These are phyloP conservation scores for Umbelopsis vinacea DNA, from an alignment of 192 early-diverging fungal genomes.

Conservation along the genomic window DNA sequence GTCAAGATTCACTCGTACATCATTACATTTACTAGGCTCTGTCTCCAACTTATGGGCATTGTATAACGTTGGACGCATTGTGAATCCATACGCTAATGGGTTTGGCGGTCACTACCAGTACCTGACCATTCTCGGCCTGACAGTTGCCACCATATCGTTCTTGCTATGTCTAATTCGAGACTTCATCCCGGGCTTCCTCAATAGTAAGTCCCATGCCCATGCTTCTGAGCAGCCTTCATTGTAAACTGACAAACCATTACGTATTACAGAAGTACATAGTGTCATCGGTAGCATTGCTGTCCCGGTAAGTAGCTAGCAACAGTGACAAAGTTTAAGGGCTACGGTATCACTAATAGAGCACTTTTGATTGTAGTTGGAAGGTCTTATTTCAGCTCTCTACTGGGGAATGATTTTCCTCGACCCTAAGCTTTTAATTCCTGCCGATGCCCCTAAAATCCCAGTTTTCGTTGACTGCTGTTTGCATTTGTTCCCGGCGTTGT, in stretches of 20 bases:
- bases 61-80: not conserved
- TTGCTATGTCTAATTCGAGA: slow-evolving; percentile 28
- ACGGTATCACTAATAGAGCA: not conserved
- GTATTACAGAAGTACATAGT: slow-evolving; percentile 13
- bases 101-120: slow-evolving; percentile 45
- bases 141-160: slow-evolving; percentile 30
- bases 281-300: slow-evolving; percentile 29
- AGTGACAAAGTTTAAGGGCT: not conserved
- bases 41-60: slow-evolving; percentile 7
- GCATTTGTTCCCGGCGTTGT: slow-evolving; percentile 35
- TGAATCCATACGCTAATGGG: slow-evolving; percentile 28
- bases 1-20: slow-evolving; percentile 7
- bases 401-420: slow-evolving; percentile 36
- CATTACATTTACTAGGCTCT: slow-evolving; percentile 11
- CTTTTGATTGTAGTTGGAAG: slow-evolving; percentile 29
- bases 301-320: slow-evolving; percentile 26
- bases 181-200: slow-evolving; percentile 27
- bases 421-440: slow-evolving; percentile 26
- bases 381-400: slow-evolving; percentile 32
- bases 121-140: slow-evolving; percentile 39
- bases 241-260: not conserved
- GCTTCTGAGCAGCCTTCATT: not conserved
- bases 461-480: slow-evolving; percentile 27
- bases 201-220: slow-evolving; percentile 16
- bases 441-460: slow-evolving; percentile 26